Percentiles rank a stretch among this genome's conserved stretches.
These are phyloP conservation scores for Globisporangium alternatum DNA, from an alignment of 352 stramenopile species.

Conservation along the genomic window DNA sequence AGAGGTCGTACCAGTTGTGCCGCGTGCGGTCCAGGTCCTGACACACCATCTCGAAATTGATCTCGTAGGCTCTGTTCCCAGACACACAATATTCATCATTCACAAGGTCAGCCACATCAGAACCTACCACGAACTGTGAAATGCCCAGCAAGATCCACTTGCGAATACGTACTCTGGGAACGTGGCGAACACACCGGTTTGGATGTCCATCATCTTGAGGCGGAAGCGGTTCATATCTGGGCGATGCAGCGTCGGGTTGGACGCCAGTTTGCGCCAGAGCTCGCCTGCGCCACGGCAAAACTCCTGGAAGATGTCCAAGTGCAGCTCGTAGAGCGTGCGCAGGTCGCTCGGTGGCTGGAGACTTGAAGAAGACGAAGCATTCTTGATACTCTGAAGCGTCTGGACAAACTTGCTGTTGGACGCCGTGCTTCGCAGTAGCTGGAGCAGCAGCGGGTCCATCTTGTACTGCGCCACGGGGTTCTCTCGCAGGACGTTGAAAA, in stretches of 20 bases:
- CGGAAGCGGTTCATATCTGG: constrained; percentile 37
- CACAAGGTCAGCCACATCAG: neutral
- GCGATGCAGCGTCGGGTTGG: constrained; percentile 15
- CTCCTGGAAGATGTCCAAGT: constrained; percentile 62
- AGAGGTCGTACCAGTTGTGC: constrained; percentile 54
- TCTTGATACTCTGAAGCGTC: constrained; percentile 20
- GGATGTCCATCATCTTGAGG: constrained; percentile 55
- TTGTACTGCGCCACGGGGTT: constrained; percentile 40
- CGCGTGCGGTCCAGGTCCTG: constrained; percentile 45
- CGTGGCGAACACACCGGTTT: constrained; percentile 58
- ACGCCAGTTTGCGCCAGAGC: constrained; percentile 34
- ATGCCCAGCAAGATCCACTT: neutral
- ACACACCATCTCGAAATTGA: constrained; percentile 59
- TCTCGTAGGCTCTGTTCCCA: constrained; percentile 55
- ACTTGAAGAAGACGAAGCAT: neutral
- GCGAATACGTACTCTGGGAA: constrained; percentile 57
- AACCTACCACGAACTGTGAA: neutral
- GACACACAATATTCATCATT: neutral
- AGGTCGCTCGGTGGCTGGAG: constrained; percentile 16
- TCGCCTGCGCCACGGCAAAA: constrained; percentile 49
- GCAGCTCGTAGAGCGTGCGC: constrained; percentile 49
- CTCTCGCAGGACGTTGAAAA: constrained; percentile 49
- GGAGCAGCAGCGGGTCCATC: constrained; percentile 48
- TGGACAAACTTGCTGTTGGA: constrained; percentile 36
- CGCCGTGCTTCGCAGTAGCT: constrained; percentile 42